Evolutionary conservation across 169 alveolate genomes (phyloP), one percentile per base, ranked within the genome.

Genomic region (Eimeria falciformis): DNA sequence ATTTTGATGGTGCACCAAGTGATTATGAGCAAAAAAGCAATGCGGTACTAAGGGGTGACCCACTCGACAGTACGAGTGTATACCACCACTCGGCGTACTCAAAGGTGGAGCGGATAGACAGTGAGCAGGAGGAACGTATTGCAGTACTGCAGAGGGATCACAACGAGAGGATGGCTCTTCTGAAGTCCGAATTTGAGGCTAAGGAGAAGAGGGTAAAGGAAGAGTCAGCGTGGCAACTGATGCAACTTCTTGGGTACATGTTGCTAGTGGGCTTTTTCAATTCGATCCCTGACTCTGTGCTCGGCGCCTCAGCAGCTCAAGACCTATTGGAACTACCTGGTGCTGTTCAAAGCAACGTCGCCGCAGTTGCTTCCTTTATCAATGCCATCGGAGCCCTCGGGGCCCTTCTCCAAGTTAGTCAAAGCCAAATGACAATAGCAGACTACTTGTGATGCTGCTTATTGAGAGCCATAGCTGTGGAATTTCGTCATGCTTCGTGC

Each of bases 311-410:
- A 5, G 95, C 95, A 47, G 94, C 95, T 5, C 93, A 71, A 56
- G 95, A 94, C 69, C 53, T 91, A 45, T 27, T 75, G 21, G 95
- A 94, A 47, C 82, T 65, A 4, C 27, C 46, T 6, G 46, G 43
- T 23, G 81, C 47, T 9, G 55, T 50, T 33, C n/a, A 9, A 6
- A 33, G 9, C 17, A 29, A 43, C 7, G 7, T 29, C 66, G 86
- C 96, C 3, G 83, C 88, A 46, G 94, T 94, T 40, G 88, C 96
- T 23, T 94, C 95, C 5, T 50, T 94, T 37, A 94, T 94, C 37
- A 94, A 94, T 75, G 96, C 94, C 43, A 55, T 94, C 79, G 96
- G 96, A 27, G 90, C 96, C 23, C 62, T 88, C 25, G 96, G 96
- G 7, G 96, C 96, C 33, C 94, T 94, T 37, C 77, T 86, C 23